Base-by-base conservation (phyloP, 1,284 basidiomycete species). In the Apiotrichum brassicae region DNA sequence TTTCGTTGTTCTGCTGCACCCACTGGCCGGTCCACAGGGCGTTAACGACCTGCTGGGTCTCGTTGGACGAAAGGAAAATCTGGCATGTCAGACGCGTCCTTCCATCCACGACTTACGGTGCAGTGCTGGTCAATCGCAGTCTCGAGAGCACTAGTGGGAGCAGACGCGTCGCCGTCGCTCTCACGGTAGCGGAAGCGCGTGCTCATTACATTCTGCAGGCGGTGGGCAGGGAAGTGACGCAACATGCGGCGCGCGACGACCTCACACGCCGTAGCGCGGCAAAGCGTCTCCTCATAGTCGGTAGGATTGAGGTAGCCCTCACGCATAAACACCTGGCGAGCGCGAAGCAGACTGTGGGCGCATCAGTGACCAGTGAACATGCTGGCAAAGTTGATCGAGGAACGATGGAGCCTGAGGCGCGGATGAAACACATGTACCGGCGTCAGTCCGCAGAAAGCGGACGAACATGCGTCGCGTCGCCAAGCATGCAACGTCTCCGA, bases 211-310 rank as follows among this genome's bases (percentile, higher is more conserved):
- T 76, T 72, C 44, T 80, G 77, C 23, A 89, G 71, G 45, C 79
- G 78, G 44, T 89, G 86, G 6, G 76, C 74, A 0, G 83, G 75
- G 11, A 81, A 68, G 34, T 77, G 70, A 65, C 91, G 87, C 11
- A 92, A 78, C 44, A 93, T 82, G 50, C 84, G 78, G 44, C 90
- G 81, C 4, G 92, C 92, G 16, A 95, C 75, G 2, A 88, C 85
- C 71, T 95, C 91, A 62, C 91, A 94, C 3, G 91, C 86, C 26
- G 79, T 78, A 39, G 85, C 88, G 84, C 91, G 79, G 56, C 84
- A 82, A 33, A 80, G 64, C 60, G 90, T 90, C 75, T 95, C 92
- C 50, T 83, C 89, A 63, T 84, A 87, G 65, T 94, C 87, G 8
- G 88, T 84, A 4, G 75, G 70, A 50, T 71, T 70, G 28, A 53